These are phyloP conservation scores for Ceratocystis smalleyi DNA, from an alignment of 2,329 filamentous ascomycete species.

Conservation along the genomic window DNA sequence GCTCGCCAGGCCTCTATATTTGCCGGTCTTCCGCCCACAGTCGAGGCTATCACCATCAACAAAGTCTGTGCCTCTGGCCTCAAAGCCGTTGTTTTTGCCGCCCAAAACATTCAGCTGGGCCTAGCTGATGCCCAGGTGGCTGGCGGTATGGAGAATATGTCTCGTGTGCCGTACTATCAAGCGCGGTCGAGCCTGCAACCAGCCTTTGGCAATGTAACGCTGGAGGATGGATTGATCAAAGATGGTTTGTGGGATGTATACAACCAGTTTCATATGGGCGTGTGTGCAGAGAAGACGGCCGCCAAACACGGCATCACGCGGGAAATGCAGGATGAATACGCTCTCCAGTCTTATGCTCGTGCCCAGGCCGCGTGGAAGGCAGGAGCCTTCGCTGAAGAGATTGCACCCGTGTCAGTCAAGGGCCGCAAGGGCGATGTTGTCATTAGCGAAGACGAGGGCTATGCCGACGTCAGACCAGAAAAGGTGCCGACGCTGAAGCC, in stretches of 20 bases:
- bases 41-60: conserved; percentile 89
- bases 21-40: conserved; percentile 62
- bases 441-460: conserved; percentile 75
- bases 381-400: conserved; percentile 73
- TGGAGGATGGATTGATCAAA: conserved; percentile 86
- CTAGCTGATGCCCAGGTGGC: conserved; percentile 77
- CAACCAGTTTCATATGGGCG: conserved; percentile 94
- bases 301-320: conserved; percentile 71
- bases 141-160: conserved; percentile 98
- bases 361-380: conserved; percentile 80
- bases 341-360: conserved; percentile 75
- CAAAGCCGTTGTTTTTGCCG: conserved; percentile 79
- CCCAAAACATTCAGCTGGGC: conserved; percentile 87
- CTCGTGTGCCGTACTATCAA: conserved; percentile 78
- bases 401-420: conserved; percentile 74
- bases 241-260: conserved; percentile 95
- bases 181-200: conserved; percentile 68
- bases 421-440: conserved; percentile 68
- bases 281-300: conserved; percentile 86
- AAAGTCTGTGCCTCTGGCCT: conserved; percentile 95
- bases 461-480: conserved; percentile 69
- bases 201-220: conserved; percentile 69
- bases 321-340: conserved; percentile 80
- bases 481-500: conserved; percentile 79
- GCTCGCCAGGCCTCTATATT: conserved; percentile 83